Evolutionary conservation across 106 monocot species (phyloP).

Genomic region (Dendrobium catenatum): DNA sequence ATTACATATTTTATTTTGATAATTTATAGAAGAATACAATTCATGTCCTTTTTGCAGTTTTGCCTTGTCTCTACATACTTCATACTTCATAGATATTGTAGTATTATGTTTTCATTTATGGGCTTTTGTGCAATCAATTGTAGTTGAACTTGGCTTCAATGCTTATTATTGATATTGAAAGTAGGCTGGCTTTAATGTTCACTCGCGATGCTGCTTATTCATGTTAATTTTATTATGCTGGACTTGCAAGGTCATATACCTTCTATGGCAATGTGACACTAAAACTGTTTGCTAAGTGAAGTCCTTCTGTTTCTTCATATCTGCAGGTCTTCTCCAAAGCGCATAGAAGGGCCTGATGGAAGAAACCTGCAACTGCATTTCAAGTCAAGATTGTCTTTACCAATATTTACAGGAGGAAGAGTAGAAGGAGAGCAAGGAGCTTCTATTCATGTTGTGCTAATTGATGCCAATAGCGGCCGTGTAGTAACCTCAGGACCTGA

Average conservation of each 20-base stretch:
- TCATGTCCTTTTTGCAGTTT: no score
- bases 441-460: constrained; percentile 34
- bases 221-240: no score
- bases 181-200: no score
- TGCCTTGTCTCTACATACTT: no score
- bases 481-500: not conserved
- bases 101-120: no score
- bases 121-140: not conserved
- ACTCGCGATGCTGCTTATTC: no score
- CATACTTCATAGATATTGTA: no score
- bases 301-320: not conserved
- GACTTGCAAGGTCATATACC: no score
- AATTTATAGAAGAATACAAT: no score
- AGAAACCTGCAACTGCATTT: no score
- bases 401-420: constrained; percentile 39
- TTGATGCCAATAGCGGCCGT: constrained; percentile 13
- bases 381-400: constrained; percentile 24
- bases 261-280: not conserved
- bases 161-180: no score
- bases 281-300: not conserved
- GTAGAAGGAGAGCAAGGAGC: constrained; percentile 42
- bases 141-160: not conserved
- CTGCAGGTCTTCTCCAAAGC: constrained; percentile 28
- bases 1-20: no score
- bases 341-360: constrained; percentile 28